Conservation (phyloP, 495 filamentous ascomycete genomes). For the Xylaria venustula region DNA sequence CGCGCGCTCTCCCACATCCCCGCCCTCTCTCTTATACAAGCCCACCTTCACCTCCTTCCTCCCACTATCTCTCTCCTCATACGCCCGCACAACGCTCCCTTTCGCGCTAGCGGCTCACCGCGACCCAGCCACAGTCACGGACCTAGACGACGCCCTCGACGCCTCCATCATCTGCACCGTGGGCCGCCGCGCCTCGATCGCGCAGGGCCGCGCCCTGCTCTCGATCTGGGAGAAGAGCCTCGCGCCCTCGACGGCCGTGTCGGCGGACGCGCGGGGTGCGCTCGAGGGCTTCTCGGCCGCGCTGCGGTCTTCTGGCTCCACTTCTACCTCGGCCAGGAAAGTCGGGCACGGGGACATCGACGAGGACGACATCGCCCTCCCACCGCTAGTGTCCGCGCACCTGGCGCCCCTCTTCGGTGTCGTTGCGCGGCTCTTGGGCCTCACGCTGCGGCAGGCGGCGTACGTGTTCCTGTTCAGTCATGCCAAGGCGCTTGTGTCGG, state of each 20-base stretch:
- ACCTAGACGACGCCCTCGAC: slow-evolving; percentile 81
- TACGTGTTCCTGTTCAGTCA: slow-evolving; percentile 88
- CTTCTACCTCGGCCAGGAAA: slow-evolving; percentile 4
- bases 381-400: slow-evolving; percentile 57
- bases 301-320: slow-evolving; percentile 22
- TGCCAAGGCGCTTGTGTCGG: slow-evolving; percentile 82
- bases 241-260: slow-evolving; percentile 16
- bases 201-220: slow-evolving; percentile 82
- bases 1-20: slow-evolving; percentile 41
- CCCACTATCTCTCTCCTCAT: slow-evolving; percentile 69
- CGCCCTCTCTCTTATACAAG: slow-evolving; percentile 16
- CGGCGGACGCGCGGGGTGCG: slow-evolving; percentile 18
- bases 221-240: slow-evolving; percentile 86
- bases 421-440: slow-evolving; percentile 60
- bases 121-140: slow-evolving; percentile 53
- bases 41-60: slow-evolving; percentile 71
- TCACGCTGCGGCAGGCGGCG: slow-evolving; percentile 63
- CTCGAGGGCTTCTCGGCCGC: slow-evolving; percentile 36
- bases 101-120: slow-evolving; percentile 78
- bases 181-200: slow-evolving; percentile 75
- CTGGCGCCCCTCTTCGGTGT: slow-evolving; percentile 79
- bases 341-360: background rate
- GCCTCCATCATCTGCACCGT: slow-evolving; percentile 85
- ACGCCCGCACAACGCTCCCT: slow-evolving; percentile 78
- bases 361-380: background rate